Base-by-base conservation (phyloP, 768 basidiomycete genomes). In the Crepidotus variabilis region DNA sequence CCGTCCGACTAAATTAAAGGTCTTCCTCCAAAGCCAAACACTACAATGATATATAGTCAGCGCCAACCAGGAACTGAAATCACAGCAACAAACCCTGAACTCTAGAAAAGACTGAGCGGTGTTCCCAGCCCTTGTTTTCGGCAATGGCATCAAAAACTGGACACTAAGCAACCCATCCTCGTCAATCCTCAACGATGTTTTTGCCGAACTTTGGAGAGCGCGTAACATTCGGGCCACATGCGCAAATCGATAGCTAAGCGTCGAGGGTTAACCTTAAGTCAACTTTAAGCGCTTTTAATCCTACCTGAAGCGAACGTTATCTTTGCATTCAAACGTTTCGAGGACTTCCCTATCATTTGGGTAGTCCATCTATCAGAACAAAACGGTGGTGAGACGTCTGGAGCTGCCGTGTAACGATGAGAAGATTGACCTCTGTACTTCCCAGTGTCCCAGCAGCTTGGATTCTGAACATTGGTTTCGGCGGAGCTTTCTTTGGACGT, bases 261-360 rank as follows among this genome's bases (percentile, higher is more conserved):
- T 23, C 14, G 52, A 6, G 47, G n/a, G 14, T 46, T 1, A 18
- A 22, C 34, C 43, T 10, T 28, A 6, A 47, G 16, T 1, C 13
- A 21, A 14, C 11, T 8, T 22, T 20, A 33, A 6, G 7, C 23
- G 13, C 34, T 22, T 16, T 35, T 35, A 20, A n/a, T n/a, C 24
- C 47, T 16, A 94, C 94, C 86, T 90, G 69, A 91, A 92, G 34
- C 75, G 78, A 32, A 94, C 79, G 6, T 74, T 72, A 34, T 77
- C 74, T 10, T 70, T 75, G 68, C 95, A 98, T 58, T 96, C 91
- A 63, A 97, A 94, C 0, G 86, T 83, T 70, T 97, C 94, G 28
- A 98, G 78, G 0, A 98, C 90, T 50, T 97, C 94, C 49, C 82
- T 80, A 65, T 96, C 94, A 63, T 92, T 94, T 2, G 94, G 94